Conservation (phyloP, 2,329 filamentous ascomycete genomes). For the Talaromyces pinophilus region DNA sequence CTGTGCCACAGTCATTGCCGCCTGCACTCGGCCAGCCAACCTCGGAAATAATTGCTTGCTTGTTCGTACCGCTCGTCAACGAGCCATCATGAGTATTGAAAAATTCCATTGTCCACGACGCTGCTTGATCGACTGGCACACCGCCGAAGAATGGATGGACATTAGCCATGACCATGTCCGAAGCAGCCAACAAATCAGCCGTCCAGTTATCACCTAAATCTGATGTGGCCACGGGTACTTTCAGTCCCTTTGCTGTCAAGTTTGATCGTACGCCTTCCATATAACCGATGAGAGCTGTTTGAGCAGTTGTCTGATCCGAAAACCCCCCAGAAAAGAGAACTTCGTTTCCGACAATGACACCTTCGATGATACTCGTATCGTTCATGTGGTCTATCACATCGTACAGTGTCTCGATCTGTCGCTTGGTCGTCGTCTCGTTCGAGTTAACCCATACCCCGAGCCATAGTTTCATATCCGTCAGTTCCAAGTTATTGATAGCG, state of each 20-base stretch:
- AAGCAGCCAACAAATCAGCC: conserved; percentile 63
- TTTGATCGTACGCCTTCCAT: conserved; percentile 71
- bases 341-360: conserved; percentile 65
- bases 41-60: conserved; percentile 82
- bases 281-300: conserved; percentile 62
- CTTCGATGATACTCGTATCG: conserved; percentile 55
- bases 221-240: conserved; percentile 79
- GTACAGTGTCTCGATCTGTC: conserved; percentile 84
- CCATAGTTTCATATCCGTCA: conserved; percentile 83
- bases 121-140: conserved; percentile 65
- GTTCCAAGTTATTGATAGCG: conserved; percentile 70
- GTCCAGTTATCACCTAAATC: conserved; percentile 91
- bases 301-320: conserved; percentile 62
- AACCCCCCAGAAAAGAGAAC: conserved; percentile 57
- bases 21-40: conserved; percentile 87
- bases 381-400: conserved; percentile 65
- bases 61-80: conserved; percentile 61
- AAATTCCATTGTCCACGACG: conserved; percentile 79
- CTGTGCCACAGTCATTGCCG: conserved; percentile 72
- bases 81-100: conserved; percentile 70
- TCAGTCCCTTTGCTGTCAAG: conserved; percentile 65
- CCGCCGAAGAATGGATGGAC: conserved; percentile 96
- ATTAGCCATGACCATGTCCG: conserved; percentile 93
- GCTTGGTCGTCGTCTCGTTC: conserved; percentile 78
- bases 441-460: conserved; percentile 89